phyloP scores from a whole-genome alignment of 805 yeast species.

The Scheffersomyces spartinae region DNA sequence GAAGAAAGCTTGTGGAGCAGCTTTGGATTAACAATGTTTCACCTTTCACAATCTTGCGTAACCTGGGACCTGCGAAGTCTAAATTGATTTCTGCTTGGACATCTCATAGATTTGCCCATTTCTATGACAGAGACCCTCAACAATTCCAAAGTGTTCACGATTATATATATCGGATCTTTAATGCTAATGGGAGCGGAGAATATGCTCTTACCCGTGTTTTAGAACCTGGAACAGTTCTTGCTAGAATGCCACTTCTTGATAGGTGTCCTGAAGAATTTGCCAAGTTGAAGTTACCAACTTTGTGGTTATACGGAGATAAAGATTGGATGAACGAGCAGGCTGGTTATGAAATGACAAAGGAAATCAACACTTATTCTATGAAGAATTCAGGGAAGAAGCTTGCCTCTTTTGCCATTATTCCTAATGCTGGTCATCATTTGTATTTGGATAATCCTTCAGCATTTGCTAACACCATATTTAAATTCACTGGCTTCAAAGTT shows the following conservation, averaged over 20 bases:
- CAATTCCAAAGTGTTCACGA: slow-evolving; percentile 34
- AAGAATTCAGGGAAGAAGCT: slow-evolving; percentile 15
- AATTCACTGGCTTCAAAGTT: no score
- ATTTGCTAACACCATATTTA: slow-evolving; percentile 13
- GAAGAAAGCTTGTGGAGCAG: slow-evolving; percentile 21
- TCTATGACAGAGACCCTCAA: slow-evolving; percentile 17
- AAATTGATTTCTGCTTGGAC: slow-evolving; percentile 45
- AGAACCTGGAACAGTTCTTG: slow-evolving; percentile 47
- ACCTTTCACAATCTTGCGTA: slow-evolving; percentile 41
- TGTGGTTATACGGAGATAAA: slow-evolving; percentile 56
- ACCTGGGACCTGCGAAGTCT: slow-evolving; percentile 43
- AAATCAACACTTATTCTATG: slow-evolving; percentile 14
- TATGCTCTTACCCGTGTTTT: slow-evolving; percentile 48
- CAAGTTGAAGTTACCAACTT: slow-evolving; percentile 30
- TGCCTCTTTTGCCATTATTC: slow-evolving; percentile 22
- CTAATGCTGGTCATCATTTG: slow-evolving; percentile 43
- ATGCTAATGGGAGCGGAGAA: slow-evolving; percentile 53
- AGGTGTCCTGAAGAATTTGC: slow-evolving; percentile 34
- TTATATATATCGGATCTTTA: slow-evolving; percentile 42
- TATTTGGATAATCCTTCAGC: slow-evolving; percentile 37
- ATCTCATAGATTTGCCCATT: slow-evolving; percentile 31
- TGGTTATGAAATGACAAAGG: slow-evolving; percentile 34
- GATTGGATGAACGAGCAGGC: slow-evolving; percentile 66
- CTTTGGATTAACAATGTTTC: slow-evolving; percentile 46
- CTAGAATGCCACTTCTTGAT: slow-evolving; percentile 45